Base-by-base conservation (phyloP, 192 early-diverging fungal genomes). In the Dissophora ornata region DNA sequence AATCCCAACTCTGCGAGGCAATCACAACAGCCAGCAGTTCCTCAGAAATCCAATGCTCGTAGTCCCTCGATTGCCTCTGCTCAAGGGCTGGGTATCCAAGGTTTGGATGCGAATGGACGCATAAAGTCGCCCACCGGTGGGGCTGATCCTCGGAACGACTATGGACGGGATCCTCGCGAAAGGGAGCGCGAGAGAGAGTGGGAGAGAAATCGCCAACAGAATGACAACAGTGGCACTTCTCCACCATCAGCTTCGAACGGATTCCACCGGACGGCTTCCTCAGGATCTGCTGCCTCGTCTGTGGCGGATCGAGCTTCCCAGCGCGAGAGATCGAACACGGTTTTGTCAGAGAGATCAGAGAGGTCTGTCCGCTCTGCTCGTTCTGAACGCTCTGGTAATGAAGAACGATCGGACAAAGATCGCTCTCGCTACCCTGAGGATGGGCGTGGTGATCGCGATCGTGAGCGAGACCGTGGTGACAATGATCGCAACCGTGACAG, bases 11-110 rank as follows among this genome's bases (percentile, higher is more conserved):
- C 63, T 4, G 52, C 38, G 19, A 22, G 71, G 8, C 32, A 32
- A 19, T 75, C 71, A 12, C 71, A 74, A 25, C 69, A 64, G 25
- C 71, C 71, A 9, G 71, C 71, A 26, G 18, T 75, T 32, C 71
- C 71, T 33, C 62, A 61, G 33, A 75, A 75, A 42, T 75, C 73
- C 11, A 77, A 77, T 55, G 73, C 73, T 50, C 73, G 73, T 33
- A 62, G 57, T 22, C 73, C 73, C 9, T 77, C 73, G 18, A 57
- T 77, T 46, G 63, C 65, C 32, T 77, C 73, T 9, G 73, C 73
- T 26, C 59, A 67, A n/a, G 73, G 73, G 45, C 26, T 77, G 19
- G 73, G 73, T 4, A 77, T 77, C 48, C 66, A 77, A 22, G 65
- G 65, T 11, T 3, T 67, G 57, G 73, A 77, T 36, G 16, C 57